phyloP scores from a whole-genome alignment of 1,139 yeast genomes.

The Meyerozyma athensensis region DNA sequence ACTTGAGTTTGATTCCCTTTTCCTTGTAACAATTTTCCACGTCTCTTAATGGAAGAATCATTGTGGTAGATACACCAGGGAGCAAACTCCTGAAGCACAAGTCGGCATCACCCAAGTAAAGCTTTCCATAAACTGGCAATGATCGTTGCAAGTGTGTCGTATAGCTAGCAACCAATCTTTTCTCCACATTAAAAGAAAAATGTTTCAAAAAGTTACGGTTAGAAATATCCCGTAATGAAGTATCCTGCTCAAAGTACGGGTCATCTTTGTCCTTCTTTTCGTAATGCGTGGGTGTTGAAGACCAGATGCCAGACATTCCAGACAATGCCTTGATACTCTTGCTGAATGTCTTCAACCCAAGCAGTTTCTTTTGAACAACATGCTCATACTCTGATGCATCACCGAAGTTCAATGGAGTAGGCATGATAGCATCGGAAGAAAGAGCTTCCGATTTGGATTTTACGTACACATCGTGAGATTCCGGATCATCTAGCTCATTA shows the following conservation, averaged over 20 bases:
- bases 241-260: conserved; percentile 40
- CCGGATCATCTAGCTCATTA: not conserved
- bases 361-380: not conserved
- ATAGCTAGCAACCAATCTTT: conserved; percentile 60
- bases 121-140: conserved; percentile 76
- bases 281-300: conserved; percentile 61
- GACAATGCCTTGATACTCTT: conserved; percentile 10
- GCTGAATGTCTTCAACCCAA: conserved; percentile 5
- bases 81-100: conserved; percentile 76
- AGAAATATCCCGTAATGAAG: conserved; percentile 41
- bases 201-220: conserved; percentile 54
- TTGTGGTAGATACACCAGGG: conserved; percentile 73
- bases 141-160: conserved; percentile 67
- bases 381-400: not conserved
- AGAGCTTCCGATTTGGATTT: not conserved
- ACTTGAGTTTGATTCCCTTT: conserved; percentile 44
- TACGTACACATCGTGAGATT: not conserved
- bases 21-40: conserved; percentile 65
- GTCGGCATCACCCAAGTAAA: conserved; percentile 63
- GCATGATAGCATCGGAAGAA: not conserved
- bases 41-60: conserved; percentile 78
- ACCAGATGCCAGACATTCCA: conserved; percentile 45
- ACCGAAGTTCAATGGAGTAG: conserved; percentile 2
- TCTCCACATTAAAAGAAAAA: conserved; percentile 56
- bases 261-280: conserved; percentile 35